These are phyloP conservation scores for Tolypocladium endophyticum DNA, from an alignment of 2,329 filamentous ascomycete species.

Conservation along the genomic window DNA sequence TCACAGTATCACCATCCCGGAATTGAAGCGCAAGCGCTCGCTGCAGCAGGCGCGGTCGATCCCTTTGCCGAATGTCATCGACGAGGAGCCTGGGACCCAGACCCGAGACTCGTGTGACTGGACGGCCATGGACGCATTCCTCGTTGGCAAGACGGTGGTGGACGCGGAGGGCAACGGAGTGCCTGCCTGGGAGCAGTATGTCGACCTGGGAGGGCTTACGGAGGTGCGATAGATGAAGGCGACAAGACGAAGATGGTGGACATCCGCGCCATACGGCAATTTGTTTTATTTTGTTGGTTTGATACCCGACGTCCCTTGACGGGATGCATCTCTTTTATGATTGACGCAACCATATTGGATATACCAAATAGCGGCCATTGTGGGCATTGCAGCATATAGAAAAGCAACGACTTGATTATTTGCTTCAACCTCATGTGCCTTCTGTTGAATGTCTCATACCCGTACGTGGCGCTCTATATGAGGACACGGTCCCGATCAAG, in stretches of 20 bases:
- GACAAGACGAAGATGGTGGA: background rate
- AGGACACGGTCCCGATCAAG: background rate
- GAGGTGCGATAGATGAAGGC: slow-evolving; percentile 16
- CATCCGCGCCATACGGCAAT: background rate
- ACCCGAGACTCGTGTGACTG: slow-evolving; percentile 22
- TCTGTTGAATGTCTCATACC: too few species aligned
- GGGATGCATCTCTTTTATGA: background rate
- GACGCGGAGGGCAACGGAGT: slow-evolving; percentile 13
- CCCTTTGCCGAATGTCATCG: slow-evolving; percentile 9
- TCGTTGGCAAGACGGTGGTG: slow-evolving; percentile 13
- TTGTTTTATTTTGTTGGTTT: slow-evolving; percentile 4
- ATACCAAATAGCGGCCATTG: background rate
- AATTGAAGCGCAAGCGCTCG: slow-evolving; percentile 11
- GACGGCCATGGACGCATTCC: slow-evolving; percentile 25
- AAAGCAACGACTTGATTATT: background rate
- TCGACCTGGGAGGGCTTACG: slow-evolving; percentile 33
- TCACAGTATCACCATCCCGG: slow-evolving; percentile 12
- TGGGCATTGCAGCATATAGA: background rate
- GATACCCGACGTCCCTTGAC: slow-evolving; percentile 7
- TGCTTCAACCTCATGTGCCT: background rate
- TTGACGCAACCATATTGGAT: background rate
- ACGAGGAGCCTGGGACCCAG: slow-evolving; percentile 15
- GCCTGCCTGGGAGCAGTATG: slow-evolving; percentile 35
- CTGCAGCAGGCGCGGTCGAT: slow-evolving; percentile 7
- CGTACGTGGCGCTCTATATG: background rate